Base-by-base conservation (phyloP, 805 yeast species). In the Cyberlindnera bimundalis region DNA sequence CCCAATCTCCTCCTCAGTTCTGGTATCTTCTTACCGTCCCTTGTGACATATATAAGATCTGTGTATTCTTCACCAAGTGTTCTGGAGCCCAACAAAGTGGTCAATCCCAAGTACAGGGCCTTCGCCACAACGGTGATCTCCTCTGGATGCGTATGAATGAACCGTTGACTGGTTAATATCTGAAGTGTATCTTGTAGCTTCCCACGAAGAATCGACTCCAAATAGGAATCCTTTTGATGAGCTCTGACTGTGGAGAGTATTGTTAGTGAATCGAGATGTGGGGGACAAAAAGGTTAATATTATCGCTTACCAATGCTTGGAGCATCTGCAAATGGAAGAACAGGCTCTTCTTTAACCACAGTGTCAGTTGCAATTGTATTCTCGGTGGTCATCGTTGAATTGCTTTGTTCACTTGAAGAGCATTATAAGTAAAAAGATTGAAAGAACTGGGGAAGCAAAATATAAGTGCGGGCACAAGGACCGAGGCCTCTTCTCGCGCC, bases 11-110 rank as follows among this genome's bases (percentile, higher is more conserved):
- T 66, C 30, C 59, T 27, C 4, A 63, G 23, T 25, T 59, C 62
- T 0, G 85, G 83, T 6, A 83, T 59, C 30, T 64, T 55, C 15
- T 52, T 68, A 0, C 88, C 86, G 26, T 61, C 59, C 37, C 75
- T 64, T 29, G 65, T 67, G 6, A 84, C 87, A 55, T 84, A 83
- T 7, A 78, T 62, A 40, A 87, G 64, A 60, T 91, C 96, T 12
- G 89, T 89, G 61, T 91, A 91, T 62, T 91, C 97, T 58, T 91
- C 98, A 1, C 99, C 99, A 20, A 93, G 64, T 0, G 98, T 91
- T 39, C 91, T 71, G 2, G 85, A 76, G 0, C 91, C 91, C 5
- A 76, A 43, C 12, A 84, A 63, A 0, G 96, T 90, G 0, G 97
- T 91, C 17, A 86, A 63, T 2, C 73, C 60, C n/a, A 87, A 66